Evolutionary conservation across 1,284 basidiomycete species (phyloP), one percentile per base, ranked within the genome.

Genomic region (Polyporus tsugae): DNA sequence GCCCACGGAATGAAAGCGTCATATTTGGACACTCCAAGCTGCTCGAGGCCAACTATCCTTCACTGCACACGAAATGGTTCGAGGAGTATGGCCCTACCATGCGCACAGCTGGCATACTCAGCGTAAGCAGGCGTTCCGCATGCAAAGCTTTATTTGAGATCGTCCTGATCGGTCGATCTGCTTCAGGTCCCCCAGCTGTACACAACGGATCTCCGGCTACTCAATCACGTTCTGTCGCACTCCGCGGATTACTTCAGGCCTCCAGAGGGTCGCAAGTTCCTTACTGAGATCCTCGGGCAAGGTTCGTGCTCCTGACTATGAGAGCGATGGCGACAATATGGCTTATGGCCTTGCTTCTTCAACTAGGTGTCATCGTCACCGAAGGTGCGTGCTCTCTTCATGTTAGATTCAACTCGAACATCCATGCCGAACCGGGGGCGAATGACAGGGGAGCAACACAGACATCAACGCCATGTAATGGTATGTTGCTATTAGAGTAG

Each of bases 161-260:
- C 6, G 15, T 15, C 17, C 33, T 44, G 35, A 62, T 62, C 11
- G 1, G 11, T 13, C 3, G 3, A 10, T 25, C 6, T 38, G 2
- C n/a, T 25, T 5, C 10, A 62, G 61, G 9, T 62, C 22, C 61
- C 61, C 6, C 15, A 19, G 36, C 22, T 62, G 44, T 62, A 49
- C 33, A 62, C 61, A 19, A 19, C 22, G 1, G 61, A 62, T 25
- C 7, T 49, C 6, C 35, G 35, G 44, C 6, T 53, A 36, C 17
- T 62, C 46, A 62, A 49, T 35, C 61, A 49, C 13, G 53, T 62
- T 17, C 44, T 62, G 25, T 39, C 58, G 9, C 58, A 49, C 36
- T 62, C 61, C 5, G 17, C 22, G 33, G 36, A 38, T 2, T 62
- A 53, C 25, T 52, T 39, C 49, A 62, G 53, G 36, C 46, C 61